Evolutionary conservation across 805 yeast genomes (phyloP).

Genomic region (Spathaspora gorwiae): DNA sequence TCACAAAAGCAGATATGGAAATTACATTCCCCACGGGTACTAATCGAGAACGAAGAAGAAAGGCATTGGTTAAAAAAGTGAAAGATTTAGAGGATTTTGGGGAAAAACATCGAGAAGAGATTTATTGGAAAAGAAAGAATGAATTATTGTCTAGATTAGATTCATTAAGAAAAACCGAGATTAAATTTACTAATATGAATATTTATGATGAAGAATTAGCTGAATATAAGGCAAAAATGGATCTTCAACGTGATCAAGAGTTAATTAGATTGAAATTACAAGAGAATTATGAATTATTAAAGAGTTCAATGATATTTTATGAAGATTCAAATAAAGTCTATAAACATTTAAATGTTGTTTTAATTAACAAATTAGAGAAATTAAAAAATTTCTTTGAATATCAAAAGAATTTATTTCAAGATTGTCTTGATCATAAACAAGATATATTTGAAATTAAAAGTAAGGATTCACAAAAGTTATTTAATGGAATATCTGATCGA

Average conservation of each 20-base stretch:
- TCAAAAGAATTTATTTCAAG: conserved; percentile 26
- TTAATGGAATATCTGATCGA: conserved; percentile 21
- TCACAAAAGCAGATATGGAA: conserved; percentile 8
- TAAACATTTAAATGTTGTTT: conserved; percentile 22
- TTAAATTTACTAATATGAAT: conserved; percentile 17
- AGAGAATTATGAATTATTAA: conserved; percentile 28
- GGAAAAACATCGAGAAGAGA: conserved; percentile 11
- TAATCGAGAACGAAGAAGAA: conserved; percentile 21
- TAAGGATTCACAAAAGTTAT: conserved; percentile 24
- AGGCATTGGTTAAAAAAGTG: conserved; percentile 12
- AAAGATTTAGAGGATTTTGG: conserved; percentile 16
- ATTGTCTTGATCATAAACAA: conserved; percentile 12
- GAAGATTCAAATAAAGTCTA: conserved; percentile 34
- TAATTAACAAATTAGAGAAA: conserved; percentile 34
- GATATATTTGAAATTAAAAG: conserved; percentile 14
- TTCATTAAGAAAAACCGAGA: conserved; percentile 20
- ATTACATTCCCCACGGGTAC: conserved; percentile 10
- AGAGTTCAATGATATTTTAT: conserved; percentile 28
- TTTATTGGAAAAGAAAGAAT: conserved; percentile 19
- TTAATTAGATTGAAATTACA: conserved; percentile 28
- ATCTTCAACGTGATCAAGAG: conserved; percentile 26
- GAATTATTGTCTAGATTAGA: conserved; percentile 21
- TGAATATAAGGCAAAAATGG: conserved; percentile 14
- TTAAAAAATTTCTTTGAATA: conserved; percentile 35
- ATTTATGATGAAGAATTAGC: conserved; percentile 27